phyloP scores from a whole-genome alignment of 148 eudicot genomes.

The Suaeda aralocaspica region DNA sequence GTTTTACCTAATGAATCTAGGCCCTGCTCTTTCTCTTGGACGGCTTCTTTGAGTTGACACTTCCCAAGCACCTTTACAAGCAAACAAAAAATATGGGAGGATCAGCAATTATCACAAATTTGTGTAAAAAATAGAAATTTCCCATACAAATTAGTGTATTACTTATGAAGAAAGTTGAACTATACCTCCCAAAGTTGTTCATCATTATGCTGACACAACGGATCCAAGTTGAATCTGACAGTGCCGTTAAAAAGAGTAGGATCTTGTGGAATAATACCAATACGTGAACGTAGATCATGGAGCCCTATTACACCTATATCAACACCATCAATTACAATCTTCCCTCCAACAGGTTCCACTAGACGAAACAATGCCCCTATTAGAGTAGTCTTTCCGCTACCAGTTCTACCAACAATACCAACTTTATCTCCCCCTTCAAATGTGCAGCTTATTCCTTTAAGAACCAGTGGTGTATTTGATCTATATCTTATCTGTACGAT shows the following conservation, averaged over 20 bases:
- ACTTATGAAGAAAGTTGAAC: not conserved
- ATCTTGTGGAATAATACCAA: constrained; percentile 90
- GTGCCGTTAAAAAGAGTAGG: constrained; percentile 87
- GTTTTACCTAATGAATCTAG: constrained; percentile 65
- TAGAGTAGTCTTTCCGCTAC: constrained; percentile 92
- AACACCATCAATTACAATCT: constrained; percentile 67
- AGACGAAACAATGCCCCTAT: constrained; percentile 82
- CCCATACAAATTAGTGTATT: not conserved
- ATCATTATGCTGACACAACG: constrained; percentile 55
- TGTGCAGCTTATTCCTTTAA: constrained; percentile 75
- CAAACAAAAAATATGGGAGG: not conserved
- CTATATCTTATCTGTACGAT: constrained; percentile 63
- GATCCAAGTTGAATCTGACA: constrained; percentile 88
- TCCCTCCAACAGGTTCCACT: constrained; percentile 75
- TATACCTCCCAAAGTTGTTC: constrained; percentile 84
- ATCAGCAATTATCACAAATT: not conserved
- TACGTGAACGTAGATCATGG: constrained; percentile 74
- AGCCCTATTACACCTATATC: constrained; percentile 74
- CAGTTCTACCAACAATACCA: constrained; percentile 92
- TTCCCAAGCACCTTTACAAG: constrained; percentile 59
- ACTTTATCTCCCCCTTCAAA: constrained; percentile 83
- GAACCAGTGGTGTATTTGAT: constrained; percentile 72
- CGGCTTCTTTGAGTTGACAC: constrained; percentile 80
- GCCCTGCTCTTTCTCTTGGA: constrained; percentile 65
- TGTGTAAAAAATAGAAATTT: not conserved